Evolutionary conservation across 805 yeast genomes (phyloP).

Genomic region (Henningerozyma blattae): DNA sequence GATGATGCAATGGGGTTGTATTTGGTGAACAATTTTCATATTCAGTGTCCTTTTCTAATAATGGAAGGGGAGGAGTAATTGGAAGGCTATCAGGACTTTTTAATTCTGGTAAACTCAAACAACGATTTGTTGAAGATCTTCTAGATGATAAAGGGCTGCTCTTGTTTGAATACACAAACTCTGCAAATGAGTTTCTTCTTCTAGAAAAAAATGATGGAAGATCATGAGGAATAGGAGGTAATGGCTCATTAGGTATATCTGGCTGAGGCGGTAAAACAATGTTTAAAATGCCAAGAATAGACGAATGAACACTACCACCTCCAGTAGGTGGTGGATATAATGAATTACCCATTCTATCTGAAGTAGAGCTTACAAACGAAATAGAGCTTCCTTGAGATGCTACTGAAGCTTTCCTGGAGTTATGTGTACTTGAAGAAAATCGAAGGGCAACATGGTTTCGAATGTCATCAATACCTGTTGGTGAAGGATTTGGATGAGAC

Average conservation of each 20-base stretch:
- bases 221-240: conserved; percentile 23
- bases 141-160: conserved; percentile 21
- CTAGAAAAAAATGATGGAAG: conserved; percentile 2
- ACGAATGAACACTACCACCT: conserved; percentile 16
- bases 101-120: neutral
- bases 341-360: conserved; percentile 19
- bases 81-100: neutral
- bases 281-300: conserved; percentile 14
- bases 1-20: neutral
- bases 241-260: conserved; percentile 44
- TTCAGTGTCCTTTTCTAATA: conserved; percentile 6
- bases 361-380: conserved; percentile 22
- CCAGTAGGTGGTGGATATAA: conserved; percentile 15
- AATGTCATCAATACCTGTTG: neutral
- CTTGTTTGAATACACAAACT: conserved; percentile 1
- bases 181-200: neutral
- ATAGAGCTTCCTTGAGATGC: conserved; percentile 23
- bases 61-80: neutral
- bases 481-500: conserved; percentile 10
- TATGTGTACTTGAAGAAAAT: conserved; percentile 4
- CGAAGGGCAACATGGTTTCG: neutral
- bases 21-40: neutral
- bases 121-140: conserved; percentile 9
- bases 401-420: conserved; percentile 29
- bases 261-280: conserved; percentile 40